Percentiles rank a stretch among this genome's conserved stretches.
phyloP scores from a whole-genome alignment of 148 eudicot species.

The Rhododendron kiyosumense region DNA sequence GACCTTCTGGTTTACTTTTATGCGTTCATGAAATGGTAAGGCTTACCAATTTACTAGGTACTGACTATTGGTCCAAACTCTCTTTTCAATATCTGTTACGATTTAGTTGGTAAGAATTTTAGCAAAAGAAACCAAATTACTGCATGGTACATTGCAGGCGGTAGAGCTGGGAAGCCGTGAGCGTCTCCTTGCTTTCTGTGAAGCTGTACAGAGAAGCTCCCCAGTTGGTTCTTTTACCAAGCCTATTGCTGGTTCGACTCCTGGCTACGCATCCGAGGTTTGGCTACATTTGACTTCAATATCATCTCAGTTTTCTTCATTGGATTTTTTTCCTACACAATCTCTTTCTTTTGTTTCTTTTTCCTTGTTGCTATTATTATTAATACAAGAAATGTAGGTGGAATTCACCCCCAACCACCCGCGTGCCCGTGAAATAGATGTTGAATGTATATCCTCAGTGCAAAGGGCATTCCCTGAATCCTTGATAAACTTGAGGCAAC shows the following conservation, averaged over 20 bases:
- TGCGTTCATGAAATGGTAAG: not conserved
- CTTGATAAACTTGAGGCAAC: not conserved
- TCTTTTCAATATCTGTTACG: not conserved
- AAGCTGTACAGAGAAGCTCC: constrained; percentile 93
- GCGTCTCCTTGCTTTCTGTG: constrained; percentile 82
- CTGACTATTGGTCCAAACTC: not conserved
- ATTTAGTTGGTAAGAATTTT: not conserved
- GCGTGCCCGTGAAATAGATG: not conserved
- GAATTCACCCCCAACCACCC: not conserved
- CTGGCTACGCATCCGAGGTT: constrained; percentile 99
- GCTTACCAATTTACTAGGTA: not conserved
- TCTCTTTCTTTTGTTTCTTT: not conserved
- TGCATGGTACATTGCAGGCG: constrained; percentile 42
- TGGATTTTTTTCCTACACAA: not conserved
- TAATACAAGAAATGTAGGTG: not conserved
- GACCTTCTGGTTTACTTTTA: not conserved
- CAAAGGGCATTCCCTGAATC: not conserved
- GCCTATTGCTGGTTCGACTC: constrained; percentile 79
- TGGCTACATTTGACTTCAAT: constrained; percentile 8
- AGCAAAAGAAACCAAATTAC: not conserved
- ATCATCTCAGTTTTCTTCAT: not conserved
- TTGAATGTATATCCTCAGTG: not conserved
- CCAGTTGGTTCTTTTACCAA: constrained; percentile 83
- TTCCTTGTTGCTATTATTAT: not conserved
- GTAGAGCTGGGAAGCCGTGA: constrained; percentile 86